phyloP scores from a whole-genome alignment of 768 basidiomycete species.

The Lactarius quietus region DNA sequence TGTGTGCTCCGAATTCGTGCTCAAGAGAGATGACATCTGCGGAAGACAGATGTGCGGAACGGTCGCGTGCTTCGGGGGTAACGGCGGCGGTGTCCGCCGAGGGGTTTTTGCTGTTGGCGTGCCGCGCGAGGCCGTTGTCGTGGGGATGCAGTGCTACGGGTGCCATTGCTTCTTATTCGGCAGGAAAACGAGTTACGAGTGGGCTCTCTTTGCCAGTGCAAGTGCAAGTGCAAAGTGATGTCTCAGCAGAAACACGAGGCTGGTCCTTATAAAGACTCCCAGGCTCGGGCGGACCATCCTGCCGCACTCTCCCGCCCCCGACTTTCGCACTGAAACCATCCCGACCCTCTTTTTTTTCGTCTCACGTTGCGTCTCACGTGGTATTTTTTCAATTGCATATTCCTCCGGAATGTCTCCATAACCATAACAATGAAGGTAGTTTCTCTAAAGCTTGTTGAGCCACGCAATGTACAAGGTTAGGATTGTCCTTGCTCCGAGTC shows the following conservation, averaged over 20 bases:
- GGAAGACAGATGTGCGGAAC: conserved; percentile 44
- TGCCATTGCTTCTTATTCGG: conserved; percentile 12
- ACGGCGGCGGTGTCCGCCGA: conserved; percentile 8
- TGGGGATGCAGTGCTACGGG: conserved; percentile 19
- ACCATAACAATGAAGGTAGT: background rate
- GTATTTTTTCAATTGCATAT: background rate
- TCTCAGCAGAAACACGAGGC: background rate
- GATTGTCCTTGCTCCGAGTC: background rate
- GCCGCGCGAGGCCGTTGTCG: conserved; percentile 3
- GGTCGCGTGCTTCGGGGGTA: conserved; percentile 9
- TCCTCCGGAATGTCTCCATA: background rate
- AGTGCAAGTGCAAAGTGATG: background rate
- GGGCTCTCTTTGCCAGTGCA: background rate
- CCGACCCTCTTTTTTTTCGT: background rate
- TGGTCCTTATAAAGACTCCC: background rate
- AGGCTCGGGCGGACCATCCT: conserved; percentile 1
- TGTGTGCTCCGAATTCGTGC: conserved; percentile 81
- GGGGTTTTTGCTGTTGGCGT: conserved; percentile 24
- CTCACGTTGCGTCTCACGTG: too few relatives aligned
- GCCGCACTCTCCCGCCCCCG: background rate
- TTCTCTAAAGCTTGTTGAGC: background rate
- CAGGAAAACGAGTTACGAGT: background rate
- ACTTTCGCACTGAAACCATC: background rate
- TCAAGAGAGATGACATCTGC: conserved; percentile 76
- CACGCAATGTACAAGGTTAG: background rate